These are phyloP conservation scores for Phialocephala sp. DNA, from an alignment of 2,329 filamentous ascomycete genomes.

Conservation along the genomic window DNA sequence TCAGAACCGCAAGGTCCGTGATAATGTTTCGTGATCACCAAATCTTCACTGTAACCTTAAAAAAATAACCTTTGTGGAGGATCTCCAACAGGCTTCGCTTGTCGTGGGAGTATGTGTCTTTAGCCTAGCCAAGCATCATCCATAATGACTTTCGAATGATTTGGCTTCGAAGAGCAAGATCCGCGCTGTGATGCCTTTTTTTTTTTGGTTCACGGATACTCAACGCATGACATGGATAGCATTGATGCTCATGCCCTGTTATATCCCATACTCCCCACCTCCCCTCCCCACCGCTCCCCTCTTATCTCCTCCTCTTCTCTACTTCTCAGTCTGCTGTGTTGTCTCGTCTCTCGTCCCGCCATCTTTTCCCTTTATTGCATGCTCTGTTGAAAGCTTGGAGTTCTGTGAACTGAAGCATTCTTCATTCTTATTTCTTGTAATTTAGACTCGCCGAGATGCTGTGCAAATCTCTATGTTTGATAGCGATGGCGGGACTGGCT, in stretches of 20 bases:
- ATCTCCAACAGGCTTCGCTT: background rate
- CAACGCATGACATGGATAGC: background rate
- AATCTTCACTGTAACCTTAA: background rate
- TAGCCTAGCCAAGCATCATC: background rate
- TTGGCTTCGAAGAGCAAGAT: background rate
- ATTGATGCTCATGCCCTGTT: background rate
- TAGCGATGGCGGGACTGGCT: background rate
- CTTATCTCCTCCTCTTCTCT: background rate
- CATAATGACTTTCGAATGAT: too few species aligned
- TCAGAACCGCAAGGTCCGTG: background rate
- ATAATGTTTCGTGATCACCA: background rate
- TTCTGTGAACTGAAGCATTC: background rate
- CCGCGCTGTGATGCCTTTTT: constrained; percentile 2
- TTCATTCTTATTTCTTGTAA: background rate
- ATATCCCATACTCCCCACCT: background rate
- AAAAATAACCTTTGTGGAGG: background rate
- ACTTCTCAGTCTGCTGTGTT: background rate
- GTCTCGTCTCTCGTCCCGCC: background rate
- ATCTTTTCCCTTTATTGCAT: background rate
- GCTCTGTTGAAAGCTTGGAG: background rate
- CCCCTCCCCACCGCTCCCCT: too few species aligned
- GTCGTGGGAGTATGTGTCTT: background rate
- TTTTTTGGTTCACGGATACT: background rate
- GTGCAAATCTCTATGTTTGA: background rate
- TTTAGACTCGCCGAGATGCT: background rate